Percentiles rank a stretch among this genome's conserved stretches.
These are phyloP conservation scores for Aspergillus persii DNA, from an alignment of 2,329 filamentous ascomycete genomes.

Conservation along the genomic window DNA sequence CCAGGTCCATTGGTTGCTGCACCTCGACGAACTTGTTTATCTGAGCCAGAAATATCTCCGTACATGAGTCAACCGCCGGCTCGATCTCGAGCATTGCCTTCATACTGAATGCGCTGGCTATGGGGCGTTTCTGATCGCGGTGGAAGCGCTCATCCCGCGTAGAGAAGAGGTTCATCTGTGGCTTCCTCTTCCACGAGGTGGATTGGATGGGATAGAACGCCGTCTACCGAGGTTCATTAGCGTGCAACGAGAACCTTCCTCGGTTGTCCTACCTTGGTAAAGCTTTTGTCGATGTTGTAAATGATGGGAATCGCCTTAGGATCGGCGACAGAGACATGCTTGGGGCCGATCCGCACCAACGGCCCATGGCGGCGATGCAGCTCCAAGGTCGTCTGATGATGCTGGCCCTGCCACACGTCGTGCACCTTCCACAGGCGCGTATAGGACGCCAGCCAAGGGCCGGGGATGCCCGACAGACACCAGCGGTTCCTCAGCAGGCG, in stretches of 20 bases:
- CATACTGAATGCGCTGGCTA: slow-evolving; percentile 30
- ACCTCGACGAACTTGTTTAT: not conserved
- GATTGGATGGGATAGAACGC: slow-evolving; percentile 22
- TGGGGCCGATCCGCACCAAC: not conserved
- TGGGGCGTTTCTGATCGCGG: slow-evolving; percentile 16
- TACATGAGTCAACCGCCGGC: slow-evolving; percentile 26
- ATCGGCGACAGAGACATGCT: not conserved
- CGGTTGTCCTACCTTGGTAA: not conserved
- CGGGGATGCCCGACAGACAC: not conserved
- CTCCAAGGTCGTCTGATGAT: slow-evolving; percentile 11
- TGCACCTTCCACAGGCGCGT: slow-evolving; percentile 19
- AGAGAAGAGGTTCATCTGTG: slow-evolving; percentile 23
- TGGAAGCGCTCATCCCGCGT: slow-evolving; percentile 20
- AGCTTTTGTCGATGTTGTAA: not conserved
- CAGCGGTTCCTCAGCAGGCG: not conserved
- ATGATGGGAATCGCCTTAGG: not conserved
- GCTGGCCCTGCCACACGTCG: slow-evolving; percentile 18
- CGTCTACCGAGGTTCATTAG: not conserved
- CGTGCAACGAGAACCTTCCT: not conserved
- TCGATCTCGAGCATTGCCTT: slow-evolving; percentile 27
- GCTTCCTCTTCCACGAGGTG: slow-evolving; percentile 21
- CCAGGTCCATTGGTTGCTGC: slow-evolving; percentile 8
- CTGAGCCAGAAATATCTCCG: not conserved
- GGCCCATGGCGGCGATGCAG: not conserved
- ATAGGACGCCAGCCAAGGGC: not conserved